Evolutionary conservation across 805 yeast genomes (phyloP).

Genomic region (Candida vartiovaarae): DNA sequence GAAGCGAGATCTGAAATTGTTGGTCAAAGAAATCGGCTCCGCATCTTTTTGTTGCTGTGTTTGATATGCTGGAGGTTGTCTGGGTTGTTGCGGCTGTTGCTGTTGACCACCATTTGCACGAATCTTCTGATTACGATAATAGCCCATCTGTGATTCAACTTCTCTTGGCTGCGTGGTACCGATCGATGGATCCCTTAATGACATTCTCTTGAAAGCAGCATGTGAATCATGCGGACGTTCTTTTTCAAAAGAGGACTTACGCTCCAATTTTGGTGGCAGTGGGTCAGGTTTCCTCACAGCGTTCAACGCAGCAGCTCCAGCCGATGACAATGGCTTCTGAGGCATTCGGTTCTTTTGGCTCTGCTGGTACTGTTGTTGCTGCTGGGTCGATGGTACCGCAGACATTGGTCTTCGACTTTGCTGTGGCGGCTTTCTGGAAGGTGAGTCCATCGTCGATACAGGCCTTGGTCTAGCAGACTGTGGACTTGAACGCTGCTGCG

Average conservation of each 20-base stretch:
- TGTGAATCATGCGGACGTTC: conserved; percentile 26
- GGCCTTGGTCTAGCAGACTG: not conserved
- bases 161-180: conserved; percentile 7
- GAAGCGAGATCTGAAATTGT: conserved; percentile 41
- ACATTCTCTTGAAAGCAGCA: conserved; percentile 31
- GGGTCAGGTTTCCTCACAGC: conserved; percentile 41
- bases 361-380: not conserved
- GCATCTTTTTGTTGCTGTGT: conserved; percentile 1
- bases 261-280: conserved; percentile 16
- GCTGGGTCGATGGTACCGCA: not conserved
- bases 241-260: conserved; percentile 52
- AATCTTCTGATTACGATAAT: conserved; percentile 21
- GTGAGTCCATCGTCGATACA: not conserved
- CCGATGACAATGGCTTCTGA: conserved; percentile 11
- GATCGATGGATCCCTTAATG: conserved; percentile 27
- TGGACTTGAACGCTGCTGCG: not conserved
- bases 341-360: not conserved
- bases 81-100: conserved; percentile 5
- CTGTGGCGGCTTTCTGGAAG: not conserved
- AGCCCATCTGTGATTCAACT: conserved; percentile 21
- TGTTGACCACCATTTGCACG: conserved; percentile 10
- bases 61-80: conserved; percentile 7
- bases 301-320: conserved; percentile 32
- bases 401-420: conserved; percentile 8
- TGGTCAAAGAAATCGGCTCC: conserved; percentile 19